Evolutionary conservation across 225 moss, liverwort and hornwort genomes (phyloP), one percentile per base, ranked within the genome.

Genomic region (Thuidium tamariscinum): DNA sequence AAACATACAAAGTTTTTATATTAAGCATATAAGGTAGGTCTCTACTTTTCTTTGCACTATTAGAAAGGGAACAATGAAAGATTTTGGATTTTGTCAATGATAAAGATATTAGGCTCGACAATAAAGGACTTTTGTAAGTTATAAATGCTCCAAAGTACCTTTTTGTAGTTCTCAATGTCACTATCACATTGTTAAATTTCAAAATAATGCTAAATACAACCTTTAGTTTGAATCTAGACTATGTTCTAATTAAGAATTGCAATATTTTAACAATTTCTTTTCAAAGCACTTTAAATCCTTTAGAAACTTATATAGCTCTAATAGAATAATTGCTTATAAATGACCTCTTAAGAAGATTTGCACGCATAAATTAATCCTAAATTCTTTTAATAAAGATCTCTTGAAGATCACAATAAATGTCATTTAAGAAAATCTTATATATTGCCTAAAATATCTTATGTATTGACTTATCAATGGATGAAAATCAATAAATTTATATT

Each of bases 101-200:
- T 7, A 32, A 48, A 48, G 4, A 19, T 1, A 20, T 48, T 73
- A 32, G 32, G 12, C 2, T 34, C 8, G 8, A 34, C 21, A 51
- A 34, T 51, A 74, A 51, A 49, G 20, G 12, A 1, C 2, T 20
- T 6, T 44, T 44, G 44, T 44, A 20, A 4, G 2, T 2, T 18
- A 3, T 30, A 48, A 48, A 7, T 5, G 2, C 11, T 1, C 2
- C 0, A 2, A 48, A 48, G 46, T 7, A 46, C 6, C 7, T 1
- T 32, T 48, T 30, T 48, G 4, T 32, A 32, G 32, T 48, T 6
- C 1, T 7, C 2, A 72, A 30, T 73, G 6, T 11, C 3, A 72
- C 18, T 73, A 2, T 19, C 1, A 19, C 3, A 69, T 41, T 27
- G 10, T 48, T 2, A 48, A 29, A 71, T 29, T 29, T 0, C 0